Evolutionary conservation across 2,329 filamentous ascomycete genomes (phyloP), one percentile per base, ranked within the genome.

Genomic region (Ceratocystis cubensis): DNA sequence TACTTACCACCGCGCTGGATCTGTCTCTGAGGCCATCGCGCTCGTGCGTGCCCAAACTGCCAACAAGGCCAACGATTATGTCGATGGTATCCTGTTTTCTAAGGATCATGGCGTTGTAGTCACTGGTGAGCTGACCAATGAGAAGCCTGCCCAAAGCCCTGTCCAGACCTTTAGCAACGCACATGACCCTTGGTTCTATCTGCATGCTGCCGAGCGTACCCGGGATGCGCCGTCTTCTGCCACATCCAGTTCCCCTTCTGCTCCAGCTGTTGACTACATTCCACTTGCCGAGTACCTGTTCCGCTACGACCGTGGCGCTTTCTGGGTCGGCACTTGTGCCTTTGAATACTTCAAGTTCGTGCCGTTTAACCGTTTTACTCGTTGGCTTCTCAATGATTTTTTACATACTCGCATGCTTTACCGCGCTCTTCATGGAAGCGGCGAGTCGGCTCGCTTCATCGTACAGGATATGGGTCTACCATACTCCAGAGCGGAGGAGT

Each of bases 351-450:
- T 88, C 78, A 75, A 74, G 59, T 77, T 79, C 53, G 81, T 85
- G 1, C 87, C 87, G 5, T 89, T 89, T 75, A 88, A 80, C 71
- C 77, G 78, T 67, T 79, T 82, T 73, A 87, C 84, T 57, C 82
- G 87, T 69, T 86, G 84, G 82, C 81, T 86, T 71, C 79, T 89
- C 61, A 85, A 90, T 76, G 84, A 88, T 75, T 89, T 89, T 72
- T 74, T 88, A 70, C 86, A 89, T 75, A 89, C 87, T 28, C 82
- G 87, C 68, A 88, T 88, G 83, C 80, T 89, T 66, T 90, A 89
- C 77, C 84, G 84, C 67, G 86, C 87, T 0, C 79, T 89, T 1
- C 87, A 89, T 75, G 84, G 80, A 68, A 85, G 82, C 70, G 85
- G 85, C 66, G 82, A 86, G 71, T 83, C 81, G 33, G 81, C 81